phyloP scores from a whole-genome alignment of 2,329 filamentous ascomycete species.

The Chalaropsis ovoidea region DNA sequence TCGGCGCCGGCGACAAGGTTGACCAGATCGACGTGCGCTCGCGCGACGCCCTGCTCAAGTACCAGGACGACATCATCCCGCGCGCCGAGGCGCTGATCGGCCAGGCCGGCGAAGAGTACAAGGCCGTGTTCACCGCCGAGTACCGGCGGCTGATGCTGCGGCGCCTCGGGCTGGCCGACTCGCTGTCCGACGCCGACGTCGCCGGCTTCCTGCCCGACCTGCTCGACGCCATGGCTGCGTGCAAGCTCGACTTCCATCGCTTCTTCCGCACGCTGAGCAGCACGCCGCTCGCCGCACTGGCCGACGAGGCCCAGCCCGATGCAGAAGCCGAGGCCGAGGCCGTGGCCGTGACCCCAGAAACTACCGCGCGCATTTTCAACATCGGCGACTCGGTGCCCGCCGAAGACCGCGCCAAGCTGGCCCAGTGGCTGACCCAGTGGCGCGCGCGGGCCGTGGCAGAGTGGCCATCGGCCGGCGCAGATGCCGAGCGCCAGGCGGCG shows the following conservation, averaged over 20 bases:
- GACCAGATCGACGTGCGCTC: conserved; percentile 56
- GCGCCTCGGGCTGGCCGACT: conserved; percentile 61
- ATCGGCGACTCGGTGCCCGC: conserved; percentile 61
- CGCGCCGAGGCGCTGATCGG: conserved; percentile 78
- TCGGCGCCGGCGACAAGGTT: conserved; percentile 63
- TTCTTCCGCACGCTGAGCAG: conserved; percentile 74
- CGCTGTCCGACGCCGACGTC: conserved; percentile 62
- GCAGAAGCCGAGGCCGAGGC: not conserved
- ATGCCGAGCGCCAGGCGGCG: conserved; percentile 53
- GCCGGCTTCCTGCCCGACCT: conserved; percentile 62
- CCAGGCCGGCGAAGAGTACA: conserved; percentile 76
- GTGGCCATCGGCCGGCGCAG: conserved; percentile 48
- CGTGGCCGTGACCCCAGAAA: conserved; percentile 49
- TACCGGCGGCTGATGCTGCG: conserved; percentile 78
- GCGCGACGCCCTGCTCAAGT: conserved; percentile 14
- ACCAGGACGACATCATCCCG: conserved; percentile 54
- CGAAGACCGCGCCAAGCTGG: conserved; percentile 56
- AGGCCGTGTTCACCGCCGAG: conserved; percentile 73
- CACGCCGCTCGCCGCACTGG: conserved; percentile 51
- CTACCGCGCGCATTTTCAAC: conserved; percentile 34
- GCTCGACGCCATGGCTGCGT: conserved; percentile 67
- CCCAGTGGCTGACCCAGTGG: conserved; percentile 76
- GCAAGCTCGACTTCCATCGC: conserved; percentile 87
- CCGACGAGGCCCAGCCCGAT: not conserved
- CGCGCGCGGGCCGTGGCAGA: conserved; percentile 60